These are phyloP conservation scores for Schrenkiella parvula DNA, from an alignment of 345 rosid species.

Conservation along the genomic window DNA sequence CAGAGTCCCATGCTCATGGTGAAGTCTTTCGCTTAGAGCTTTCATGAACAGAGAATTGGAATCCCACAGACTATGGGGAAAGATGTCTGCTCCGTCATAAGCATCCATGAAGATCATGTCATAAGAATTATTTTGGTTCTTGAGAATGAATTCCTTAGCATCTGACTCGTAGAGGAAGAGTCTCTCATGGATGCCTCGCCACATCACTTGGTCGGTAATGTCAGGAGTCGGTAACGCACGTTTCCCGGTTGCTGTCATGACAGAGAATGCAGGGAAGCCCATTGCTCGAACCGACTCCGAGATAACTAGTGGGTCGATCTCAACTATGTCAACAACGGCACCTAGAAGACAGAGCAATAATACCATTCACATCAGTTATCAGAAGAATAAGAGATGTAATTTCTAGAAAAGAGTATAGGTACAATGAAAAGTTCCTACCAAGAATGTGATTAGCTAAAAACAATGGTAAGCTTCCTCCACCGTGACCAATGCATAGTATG, in stretches of 20 bases:
- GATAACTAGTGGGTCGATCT: constrained; percentile 83
- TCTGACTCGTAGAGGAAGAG: constrained; percentile 66
- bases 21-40: constrained; percentile 51
- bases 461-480: constrained; percentile 89
- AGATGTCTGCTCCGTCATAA: constrained; percentile 86
- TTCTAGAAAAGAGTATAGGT: background rate
- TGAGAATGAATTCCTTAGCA: constrained; percentile 64
- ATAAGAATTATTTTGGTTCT: constrained; percentile 37
- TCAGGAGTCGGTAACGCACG: constrained; percentile 45
- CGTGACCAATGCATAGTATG: constrained; percentile 84
- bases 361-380: background rate
- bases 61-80: constrained; percentile 82
- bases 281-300: constrained; percentile 65
- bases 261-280: constrained; percentile 87
- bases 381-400: background rate
- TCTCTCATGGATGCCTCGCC: constrained; percentile 90
- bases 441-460: constrained; percentile 76
- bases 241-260: constrained; percentile 42
- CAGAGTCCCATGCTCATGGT: constrained; percentile 68
- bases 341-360: constrained; percentile 39
- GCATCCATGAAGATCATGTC: constrained; percentile 88
- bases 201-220: constrained; percentile 50
- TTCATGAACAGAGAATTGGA: constrained; percentile 59
- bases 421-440: constrained; percentile 38
- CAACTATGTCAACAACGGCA: constrained; percentile 65